Percentiles rank a stretch among this genome's conserved stretches.
phyloP scores from a whole-genome alignment of 768 basidiomycete genomes.

The Dacryopinax spathularia region DNA sequence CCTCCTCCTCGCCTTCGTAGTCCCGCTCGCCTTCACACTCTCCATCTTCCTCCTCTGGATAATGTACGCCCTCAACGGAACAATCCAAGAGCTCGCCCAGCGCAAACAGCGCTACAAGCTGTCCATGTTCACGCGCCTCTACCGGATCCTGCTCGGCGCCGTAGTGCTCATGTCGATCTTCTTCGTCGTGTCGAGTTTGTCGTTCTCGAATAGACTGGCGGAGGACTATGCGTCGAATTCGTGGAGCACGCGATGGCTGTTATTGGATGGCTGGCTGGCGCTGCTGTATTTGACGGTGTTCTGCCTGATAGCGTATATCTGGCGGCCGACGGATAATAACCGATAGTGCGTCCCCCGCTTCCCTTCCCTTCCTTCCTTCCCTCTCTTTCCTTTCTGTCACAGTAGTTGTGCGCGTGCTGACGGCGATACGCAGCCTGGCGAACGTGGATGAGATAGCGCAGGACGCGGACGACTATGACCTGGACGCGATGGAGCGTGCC shows the following conservation, averaged over 20 bases:
- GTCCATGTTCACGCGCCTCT: slow-evolving; percentile 74
- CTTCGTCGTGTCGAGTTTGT: slow-evolving; percentile 83
- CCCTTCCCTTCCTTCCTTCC: neutral
- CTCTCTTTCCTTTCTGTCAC: slow-evolving; percentile 12
- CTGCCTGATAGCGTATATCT: slow-evolving; percentile 67
- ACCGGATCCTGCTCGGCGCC: slow-evolving; percentile 69
- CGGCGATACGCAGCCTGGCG: slow-evolving; percentile 48
- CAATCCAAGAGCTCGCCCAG: slow-evolving; percentile 69
- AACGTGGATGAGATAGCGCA: slow-evolving; percentile 96
- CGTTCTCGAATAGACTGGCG: slow-evolving; percentile 78
- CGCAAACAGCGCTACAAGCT: slow-evolving; percentile 80
- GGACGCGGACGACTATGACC: slow-evolving; percentile 84
- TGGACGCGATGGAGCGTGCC: slow-evolving; percentile 57
- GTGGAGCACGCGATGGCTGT: slow-evolving; percentile 88
- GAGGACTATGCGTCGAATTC: slow-evolving; percentile 90
- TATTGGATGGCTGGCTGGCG: slow-evolving; percentile 88
- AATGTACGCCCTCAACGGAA: slow-evolving; percentile 78
- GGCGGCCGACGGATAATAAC: slow-evolving; percentile 86
- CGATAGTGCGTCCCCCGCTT: slow-evolving; percentile 47
- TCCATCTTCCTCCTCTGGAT: slow-evolving; percentile 96
- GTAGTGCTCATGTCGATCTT: slow-evolving; percentile 73
- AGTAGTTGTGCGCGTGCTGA: slow-evolving; percentile 18
- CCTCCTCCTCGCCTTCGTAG: slow-evolving; percentile 73
- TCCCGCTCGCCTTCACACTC: slow-evolving; percentile 89
- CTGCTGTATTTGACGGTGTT: slow-evolving; percentile 78